Evolutionary conservation across 257 asterid genomes (phyloP).

Genomic region (Cruciata laevipes): DNA sequence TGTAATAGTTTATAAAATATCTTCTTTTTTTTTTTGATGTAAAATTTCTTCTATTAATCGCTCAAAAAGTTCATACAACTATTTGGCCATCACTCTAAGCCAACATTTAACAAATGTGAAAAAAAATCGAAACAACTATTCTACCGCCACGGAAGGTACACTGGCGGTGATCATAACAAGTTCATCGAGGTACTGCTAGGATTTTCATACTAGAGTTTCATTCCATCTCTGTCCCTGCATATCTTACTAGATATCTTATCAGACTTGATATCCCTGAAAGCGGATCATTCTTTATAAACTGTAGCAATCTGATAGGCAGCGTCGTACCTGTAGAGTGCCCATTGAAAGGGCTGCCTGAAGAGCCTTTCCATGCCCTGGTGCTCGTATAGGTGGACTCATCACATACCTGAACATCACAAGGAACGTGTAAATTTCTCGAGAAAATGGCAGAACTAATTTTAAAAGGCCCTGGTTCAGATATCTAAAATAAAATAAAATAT

Average conservation of each 20-base stretch:
- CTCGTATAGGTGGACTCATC: slow-evolving; percentile 98
- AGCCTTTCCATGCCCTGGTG: slow-evolving; percentile 82
- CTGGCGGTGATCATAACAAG: no score
- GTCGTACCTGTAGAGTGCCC: slow-evolving; percentile 74
- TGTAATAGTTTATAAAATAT: not conserved
- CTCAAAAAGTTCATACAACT: no score
- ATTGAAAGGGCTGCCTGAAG: slow-evolving; percentile 95
- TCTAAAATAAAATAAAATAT: slow-evolving; percentile 12
- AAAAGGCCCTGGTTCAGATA: not conserved
- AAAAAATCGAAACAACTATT: no score
- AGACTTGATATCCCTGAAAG: not conserved
- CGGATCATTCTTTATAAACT: not conserved
- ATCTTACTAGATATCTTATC: no score
- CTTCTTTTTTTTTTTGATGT: no score
- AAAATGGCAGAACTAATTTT: slow-evolving; percentile 10
- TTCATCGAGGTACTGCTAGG: no score
- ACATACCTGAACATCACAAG: slow-evolving; percentile 50
- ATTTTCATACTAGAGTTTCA: no score
- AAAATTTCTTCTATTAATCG: no score
- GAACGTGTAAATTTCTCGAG: not conserved
- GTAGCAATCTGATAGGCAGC: not conserved
- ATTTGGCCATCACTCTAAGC: no score
- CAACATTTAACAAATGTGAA: no score
- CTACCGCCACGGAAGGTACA: no score
- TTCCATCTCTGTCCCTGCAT: no score